phyloP scores from a whole-genome alignment of 306 rosid species.

The Argentina anserina region DNA sequence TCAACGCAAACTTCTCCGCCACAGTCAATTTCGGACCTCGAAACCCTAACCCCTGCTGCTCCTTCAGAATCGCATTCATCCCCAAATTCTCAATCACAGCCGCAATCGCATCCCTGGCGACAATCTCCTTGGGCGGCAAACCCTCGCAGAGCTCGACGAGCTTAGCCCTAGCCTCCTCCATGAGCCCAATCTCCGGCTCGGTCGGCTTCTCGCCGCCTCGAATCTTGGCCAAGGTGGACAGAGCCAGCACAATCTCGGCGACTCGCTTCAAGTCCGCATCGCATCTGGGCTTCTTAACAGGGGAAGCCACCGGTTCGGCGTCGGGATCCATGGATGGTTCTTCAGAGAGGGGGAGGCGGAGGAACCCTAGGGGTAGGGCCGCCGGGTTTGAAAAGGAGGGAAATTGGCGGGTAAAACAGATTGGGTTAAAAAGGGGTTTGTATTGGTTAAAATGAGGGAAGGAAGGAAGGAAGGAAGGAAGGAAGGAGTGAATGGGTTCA shows the following conservation, averaged over 20 bases:
- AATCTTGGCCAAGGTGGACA: conserved; percentile 74
- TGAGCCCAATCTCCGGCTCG: conserved; percentile 57
- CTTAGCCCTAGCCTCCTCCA: conserved; percentile 79
- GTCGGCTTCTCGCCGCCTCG: conserved; percentile 71
- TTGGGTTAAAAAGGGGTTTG: too few species aligned
- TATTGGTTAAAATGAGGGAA: too few species aligned
- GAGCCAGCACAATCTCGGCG: conserved; percentile 83
- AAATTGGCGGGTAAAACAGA: too few species aligned
- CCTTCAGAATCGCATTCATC: conserved; percentile 56
- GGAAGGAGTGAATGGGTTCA: too few species aligned
- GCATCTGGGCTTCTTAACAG: conserved; percentile 59
- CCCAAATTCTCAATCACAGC: conserved; percentile 80
- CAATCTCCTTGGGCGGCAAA: conserved; percentile 76
- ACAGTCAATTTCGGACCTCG: conserved; percentile 68
- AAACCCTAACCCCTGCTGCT: conserved; percentile 88
- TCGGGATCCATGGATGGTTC: too few species aligned
- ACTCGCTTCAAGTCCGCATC: conserved; percentile 54
- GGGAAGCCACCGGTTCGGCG: conserved; percentile 24
- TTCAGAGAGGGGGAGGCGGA: too few species aligned
- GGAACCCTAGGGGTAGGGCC: too few species aligned
- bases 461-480: too few species aligned
- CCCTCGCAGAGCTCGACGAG: conserved; percentile 60
- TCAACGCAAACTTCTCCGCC: conserved; percentile 51
- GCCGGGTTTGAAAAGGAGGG: too few species aligned
- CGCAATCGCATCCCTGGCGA: conserved; percentile 62